phyloP scores from a whole-genome alignment of 768 basidiomycete genomes.

The Boletus sp. region DNA sequence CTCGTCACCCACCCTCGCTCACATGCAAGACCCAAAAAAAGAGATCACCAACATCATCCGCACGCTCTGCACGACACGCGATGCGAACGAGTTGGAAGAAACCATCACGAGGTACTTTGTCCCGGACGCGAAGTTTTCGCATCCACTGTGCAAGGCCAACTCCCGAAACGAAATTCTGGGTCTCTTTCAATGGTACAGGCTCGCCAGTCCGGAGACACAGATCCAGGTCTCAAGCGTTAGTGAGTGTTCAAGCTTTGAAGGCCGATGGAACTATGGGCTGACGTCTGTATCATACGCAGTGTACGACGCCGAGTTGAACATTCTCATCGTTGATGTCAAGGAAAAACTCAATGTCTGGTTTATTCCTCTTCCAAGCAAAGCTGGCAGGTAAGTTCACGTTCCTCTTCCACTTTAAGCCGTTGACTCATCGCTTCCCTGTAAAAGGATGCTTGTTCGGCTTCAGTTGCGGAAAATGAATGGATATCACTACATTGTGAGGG shows the following conservation, averaged over 20 bases:
- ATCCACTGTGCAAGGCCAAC: conserved; percentile 54
- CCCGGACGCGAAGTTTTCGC: conserved; percentile 52
- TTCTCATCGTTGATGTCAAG: conserved; percentile 48
- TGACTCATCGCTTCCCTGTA: background rate
- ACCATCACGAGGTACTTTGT: conserved; percentile 50
- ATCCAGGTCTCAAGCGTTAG: conserved; percentile 42
- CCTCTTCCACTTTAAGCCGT: background rate
- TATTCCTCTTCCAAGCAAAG: conserved; percentile 47
- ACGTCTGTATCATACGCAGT: conserved; percentile 32
- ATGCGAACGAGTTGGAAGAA: conserved; percentile 47
- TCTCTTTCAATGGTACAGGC: conserved; percentile 64
- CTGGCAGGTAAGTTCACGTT: conserved; percentile 40
- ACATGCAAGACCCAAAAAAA: conserved; percentile 54
- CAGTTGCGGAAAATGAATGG: conserved; percentile 44
- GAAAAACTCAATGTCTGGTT: conserved; percentile 41
- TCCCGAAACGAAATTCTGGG: conserved; percentile 54
- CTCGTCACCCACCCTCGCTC: background rate
- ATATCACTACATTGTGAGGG: conserved; percentile 44
- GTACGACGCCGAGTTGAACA: conserved; percentile 41
- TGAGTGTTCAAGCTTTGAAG: conserved; percentile 26
- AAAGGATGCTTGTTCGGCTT: conserved; percentile 48
- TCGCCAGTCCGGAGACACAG: conserved; percentile 51
- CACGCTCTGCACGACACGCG: conserved; percentile 44
- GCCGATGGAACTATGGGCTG: background rate
- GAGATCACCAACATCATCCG: conserved; percentile 47